Percentiles rank a stretch among this genome's conserved stretches.
Conservation (phyloP, 129 eudicot species). For the Apium graveolens region DNA sequence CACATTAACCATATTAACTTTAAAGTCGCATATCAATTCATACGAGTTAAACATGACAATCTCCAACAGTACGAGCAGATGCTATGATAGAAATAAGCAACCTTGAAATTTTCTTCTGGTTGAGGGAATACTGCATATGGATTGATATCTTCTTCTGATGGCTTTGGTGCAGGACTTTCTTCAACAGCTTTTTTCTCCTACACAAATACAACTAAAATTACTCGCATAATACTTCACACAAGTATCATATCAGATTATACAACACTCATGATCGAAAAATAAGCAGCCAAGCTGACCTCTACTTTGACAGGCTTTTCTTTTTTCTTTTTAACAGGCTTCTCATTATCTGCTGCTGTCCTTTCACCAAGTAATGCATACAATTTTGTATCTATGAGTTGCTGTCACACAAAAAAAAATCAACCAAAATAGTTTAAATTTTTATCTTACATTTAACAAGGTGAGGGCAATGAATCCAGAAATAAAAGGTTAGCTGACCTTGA, state of each 20-base stretch:
- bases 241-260: background rate
- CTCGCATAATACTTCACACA: background rate
- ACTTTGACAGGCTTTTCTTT: slow-evolving; percentile 88
- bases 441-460: background rate
- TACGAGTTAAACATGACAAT: background rate
- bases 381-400: slow-evolving; percentile 70
- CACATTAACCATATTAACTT: background rate
- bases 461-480: background rate
- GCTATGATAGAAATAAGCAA: slow-evolving; percentile 11
- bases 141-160: slow-evolving; percentile 83
- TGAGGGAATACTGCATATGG: slow-evolving; percentile 80
- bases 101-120: slow-evolving; percentile 84
- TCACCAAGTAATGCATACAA: slow-evolving; percentile 70
- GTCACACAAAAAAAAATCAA: slow-evolving; percentile 17
- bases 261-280: background rate
- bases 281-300: slow-evolving; percentile 33
- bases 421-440: background rate
- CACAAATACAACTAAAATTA: slow-evolving; percentile 5
- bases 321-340: slow-evolving; percentile 88
- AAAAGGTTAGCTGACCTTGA: slow-evolving; percentile 45
- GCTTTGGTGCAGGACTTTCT: slow-evolving; percentile 36
- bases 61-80: background rate
- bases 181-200: slow-evolving; percentile 50
- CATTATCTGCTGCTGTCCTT: slow-evolving; percentile 91
- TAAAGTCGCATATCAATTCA: background rate